Evolutionary conservation across 2,329 filamentous ascomycete genomes (phyloP), one percentile per base, ranked within the genome.

Genomic region (Talaromyces marneffei): DNA sequence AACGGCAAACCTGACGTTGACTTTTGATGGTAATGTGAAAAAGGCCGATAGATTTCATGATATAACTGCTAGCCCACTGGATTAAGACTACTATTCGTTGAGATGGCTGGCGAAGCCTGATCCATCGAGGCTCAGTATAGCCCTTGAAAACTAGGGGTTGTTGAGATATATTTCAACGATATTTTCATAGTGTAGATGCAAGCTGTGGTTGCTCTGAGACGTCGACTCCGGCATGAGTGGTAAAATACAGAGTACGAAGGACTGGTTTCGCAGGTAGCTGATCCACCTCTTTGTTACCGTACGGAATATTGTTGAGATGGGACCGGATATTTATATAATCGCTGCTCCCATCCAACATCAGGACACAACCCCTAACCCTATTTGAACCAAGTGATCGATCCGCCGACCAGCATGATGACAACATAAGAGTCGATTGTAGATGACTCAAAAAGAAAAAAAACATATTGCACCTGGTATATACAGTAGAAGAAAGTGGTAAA

Each of bases 211-310:
- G 16, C 31, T 55, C 52, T 39, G 52, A 55, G 25, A 55, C 4
- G 10, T 39, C 12, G 27, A 55, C 52, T 16, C 33, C 52, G 18
- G n/a, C 7, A 23, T 35, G 29, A 7, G 39, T 10, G 27, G 52
- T 55, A 18, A 55, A 55, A 16, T 55, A 33, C 5, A 55, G 52
- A 55, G 39, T 55, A 35, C 52, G 16, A 33, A 55, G 52, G 20
- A 55, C 18, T 23, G 52, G 52, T 39, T 31, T 55, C 4, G 52
- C 18, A 16, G 31, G 52, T 5, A 55, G 52, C 33, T 37, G 52
- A n/a, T 53, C 25, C 12, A 12, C 25, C 3, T 52, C 20, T 54
- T 54, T 37, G 5, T 8, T 10, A 12, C 14, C 9, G 14, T 44
- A 44, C n/a, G 40, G 12, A n/a, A 44, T 44, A n/a, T 44, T 18